Evolutionary conservation across 2,329 filamentous ascomycete species (phyloP).

Genomic region (Clonostachys chloroleuca): DNA sequence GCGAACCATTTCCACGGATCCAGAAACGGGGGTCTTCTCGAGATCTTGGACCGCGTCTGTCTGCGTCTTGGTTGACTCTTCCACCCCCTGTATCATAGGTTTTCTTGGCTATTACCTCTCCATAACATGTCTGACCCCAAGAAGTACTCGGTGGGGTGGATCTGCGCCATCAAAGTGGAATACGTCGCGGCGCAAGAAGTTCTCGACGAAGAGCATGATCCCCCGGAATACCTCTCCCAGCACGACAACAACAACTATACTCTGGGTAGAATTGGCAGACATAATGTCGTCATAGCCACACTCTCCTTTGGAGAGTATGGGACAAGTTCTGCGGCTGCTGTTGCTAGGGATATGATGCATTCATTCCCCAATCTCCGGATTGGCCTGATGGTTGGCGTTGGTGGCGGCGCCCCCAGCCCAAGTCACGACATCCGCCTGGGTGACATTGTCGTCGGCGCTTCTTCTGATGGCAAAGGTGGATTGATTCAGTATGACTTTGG

Average conservation of each 20-base stretch:
- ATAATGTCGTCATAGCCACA: conserved; percentile 26
- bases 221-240: conserved; percentile 10
- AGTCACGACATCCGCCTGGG: conserved; percentile 18
- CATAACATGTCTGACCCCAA: too few species aligned
- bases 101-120: too few species aligned
- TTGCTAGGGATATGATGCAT: conserved; percentile 15
- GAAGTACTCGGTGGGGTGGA: conserved; percentile 36
- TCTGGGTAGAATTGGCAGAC: conserved; percentile 19
- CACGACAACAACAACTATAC: conserved; percentile 21
- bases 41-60: too few species aligned
- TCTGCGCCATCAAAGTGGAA: conserved; percentile 31
- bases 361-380: conserved; percentile 20
- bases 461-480: not conserved
- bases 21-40: too few species aligned
- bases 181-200: conserved; percentile 27
- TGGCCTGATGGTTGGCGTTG: conserved; percentile 25
- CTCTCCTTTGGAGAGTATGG: conserved; percentile 19
- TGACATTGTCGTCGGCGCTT: conserved; percentile 9
- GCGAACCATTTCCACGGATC: too few species aligned
- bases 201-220: conserved; percentile 29
- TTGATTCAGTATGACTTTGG: conserved; percentile 3
- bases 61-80: too few species aligned
- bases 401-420: conserved; percentile 21
- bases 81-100: too few species aligned
- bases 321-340: conserved; percentile 13